These are phyloP conservation scores for Dothistroma pini DNA, from an alignment of 2,329 filamentous ascomycete species.

Conservation along the genomic window DNA sequence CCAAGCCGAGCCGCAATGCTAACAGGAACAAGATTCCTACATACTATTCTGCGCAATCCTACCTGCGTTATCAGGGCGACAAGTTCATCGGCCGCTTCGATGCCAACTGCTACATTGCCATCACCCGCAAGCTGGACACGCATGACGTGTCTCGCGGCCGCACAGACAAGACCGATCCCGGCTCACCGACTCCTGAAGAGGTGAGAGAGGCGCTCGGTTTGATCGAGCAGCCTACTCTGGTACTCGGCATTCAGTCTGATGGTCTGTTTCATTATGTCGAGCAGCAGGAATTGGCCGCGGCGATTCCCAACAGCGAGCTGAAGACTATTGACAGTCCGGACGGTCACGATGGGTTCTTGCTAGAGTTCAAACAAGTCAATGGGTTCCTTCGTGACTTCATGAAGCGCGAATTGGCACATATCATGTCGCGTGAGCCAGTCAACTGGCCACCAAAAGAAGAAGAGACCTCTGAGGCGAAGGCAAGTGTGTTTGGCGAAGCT, in stretches of 20 bases:
- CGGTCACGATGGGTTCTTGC: conserved; percentile 90
- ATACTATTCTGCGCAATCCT: conserved; percentile 98
- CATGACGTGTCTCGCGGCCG: conserved; percentile 64
- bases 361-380: conserved; percentile 98
- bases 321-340: conserved; percentile 90
- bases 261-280: conserved; percentile 96
- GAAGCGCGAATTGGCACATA: conserved; percentile 75
- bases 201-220: conserved; percentile 72
- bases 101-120: conserved; percentile 98
- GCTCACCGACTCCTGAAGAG: conserved; percentile 40
- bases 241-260: conserved; percentile 92
- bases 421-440: conserved; percentile 62
- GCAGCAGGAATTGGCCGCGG: conserved; percentile 83
- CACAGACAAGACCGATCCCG: conserved; percentile 18
- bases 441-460: conserved; percentile 46
- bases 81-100: conserved; percentile 98
- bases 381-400: conserved; percentile 79
- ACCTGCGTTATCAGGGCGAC: conserved; percentile 89
- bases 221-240: conserved; percentile 84
- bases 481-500: conserved; percentile 89
- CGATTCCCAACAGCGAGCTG: conserved; percentile 72
- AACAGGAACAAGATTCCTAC: conserved; percentile 52
- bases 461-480: conserved; percentile 67
- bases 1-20: conserved; percentile 21
- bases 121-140: conserved; percentile 95